A percentile compares a stretch with the other conserved stretches of the same genome.
phyloP scores from a whole-genome alignment of 306 rosid genomes.

The Canavalia ensiformis region DNA sequence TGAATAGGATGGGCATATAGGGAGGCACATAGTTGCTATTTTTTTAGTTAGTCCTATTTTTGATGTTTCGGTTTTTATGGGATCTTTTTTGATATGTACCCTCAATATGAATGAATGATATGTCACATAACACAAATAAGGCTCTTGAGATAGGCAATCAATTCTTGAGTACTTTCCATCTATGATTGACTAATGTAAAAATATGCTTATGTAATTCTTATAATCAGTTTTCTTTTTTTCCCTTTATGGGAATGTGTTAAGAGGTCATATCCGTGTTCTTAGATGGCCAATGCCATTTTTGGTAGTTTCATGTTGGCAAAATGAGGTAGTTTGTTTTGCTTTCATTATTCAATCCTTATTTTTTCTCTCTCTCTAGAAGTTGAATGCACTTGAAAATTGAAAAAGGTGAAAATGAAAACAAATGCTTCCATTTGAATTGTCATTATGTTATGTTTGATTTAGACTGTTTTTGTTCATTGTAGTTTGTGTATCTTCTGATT shows the following conservation, averaged over 20 bases:
- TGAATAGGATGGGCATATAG: slow-evolving; percentile 24
- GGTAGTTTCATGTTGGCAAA: slow-evolving; percentile 23
- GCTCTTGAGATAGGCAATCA: slow-evolving; percentile 20
- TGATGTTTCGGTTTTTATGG: slow-evolving; percentile 11
- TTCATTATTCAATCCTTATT: slow-evolving; percentile 17
- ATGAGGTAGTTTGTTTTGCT: slow-evolving; percentile 20
- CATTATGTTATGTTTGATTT: slow-evolving; percentile 28
- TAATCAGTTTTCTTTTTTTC: neutral
- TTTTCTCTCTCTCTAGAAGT: neutral
- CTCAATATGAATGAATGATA: slow-evolving; percentile 26
- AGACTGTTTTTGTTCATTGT: neutral
- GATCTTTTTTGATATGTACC: slow-evolving; percentile 32
- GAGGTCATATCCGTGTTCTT: slow-evolving; percentile 23
- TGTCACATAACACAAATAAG: neutral
- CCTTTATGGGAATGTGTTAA: neutral
- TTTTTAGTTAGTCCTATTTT: slow-evolving; percentile 7
- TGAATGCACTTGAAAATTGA: slow-evolving; percentile 17
- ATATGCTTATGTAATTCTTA: neutral
- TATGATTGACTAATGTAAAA: slow-evolving; percentile 13
- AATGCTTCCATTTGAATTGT: slow-evolving; percentile 31
- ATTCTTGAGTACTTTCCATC: slow-evolving; percentile 17
- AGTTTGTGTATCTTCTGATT: slow-evolving; percentile 43
- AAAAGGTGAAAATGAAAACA: neutral
- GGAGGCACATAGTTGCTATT: neutral
- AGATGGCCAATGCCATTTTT: slow-evolving; percentile 19